These are phyloP conservation scores for Fallopia convolvulus DNA, from an alignment of 148 eudicot genomes.

Conservation along the genomic window DNA sequence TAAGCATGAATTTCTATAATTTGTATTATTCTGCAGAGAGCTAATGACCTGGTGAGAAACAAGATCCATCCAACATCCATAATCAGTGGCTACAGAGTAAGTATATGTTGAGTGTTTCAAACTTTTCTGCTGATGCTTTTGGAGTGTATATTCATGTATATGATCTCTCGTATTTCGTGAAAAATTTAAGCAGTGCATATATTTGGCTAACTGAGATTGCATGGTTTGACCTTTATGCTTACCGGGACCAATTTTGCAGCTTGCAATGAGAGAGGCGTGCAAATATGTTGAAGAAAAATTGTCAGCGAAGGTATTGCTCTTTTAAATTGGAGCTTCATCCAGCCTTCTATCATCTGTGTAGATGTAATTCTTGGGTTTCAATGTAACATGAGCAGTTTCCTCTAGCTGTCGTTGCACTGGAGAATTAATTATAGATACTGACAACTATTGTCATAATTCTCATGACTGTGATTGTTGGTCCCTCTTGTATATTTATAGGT, in stretches of 20 bases:
- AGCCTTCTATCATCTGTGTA: background rate
- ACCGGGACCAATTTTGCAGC: conserved; percentile 36
- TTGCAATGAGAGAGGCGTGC: conserved; percentile 99
- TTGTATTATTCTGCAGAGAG: conserved; percentile 44
- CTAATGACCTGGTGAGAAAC: conserved; percentile 88
- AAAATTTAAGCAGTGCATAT: background rate
- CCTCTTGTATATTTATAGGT: background rate
- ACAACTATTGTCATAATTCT: background rate
- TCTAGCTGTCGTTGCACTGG: background rate
- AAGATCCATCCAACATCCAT: conserved; percentile 95
- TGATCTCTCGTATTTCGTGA: background rate
- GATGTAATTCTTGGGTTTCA: background rate
- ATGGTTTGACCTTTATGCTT: conserved; percentile 6
- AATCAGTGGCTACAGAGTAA: conserved; percentile 86
- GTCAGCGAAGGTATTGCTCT: conserved; percentile 64
- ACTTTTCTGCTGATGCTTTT: background rate
- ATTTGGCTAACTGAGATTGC: background rate
- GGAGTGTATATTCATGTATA: background rate
- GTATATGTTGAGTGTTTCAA: conserved; percentile 12
- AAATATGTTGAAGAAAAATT: conserved; percentile 89
- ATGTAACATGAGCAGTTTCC: background rate
- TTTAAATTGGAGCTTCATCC: conserved; percentile 35
- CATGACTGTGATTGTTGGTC: background rate
- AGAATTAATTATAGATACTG: background rate
- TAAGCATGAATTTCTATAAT: background rate